Base-by-base conservation (phyloP, 768 basidiomycete species). In the Amanita brunnescens region DNA sequence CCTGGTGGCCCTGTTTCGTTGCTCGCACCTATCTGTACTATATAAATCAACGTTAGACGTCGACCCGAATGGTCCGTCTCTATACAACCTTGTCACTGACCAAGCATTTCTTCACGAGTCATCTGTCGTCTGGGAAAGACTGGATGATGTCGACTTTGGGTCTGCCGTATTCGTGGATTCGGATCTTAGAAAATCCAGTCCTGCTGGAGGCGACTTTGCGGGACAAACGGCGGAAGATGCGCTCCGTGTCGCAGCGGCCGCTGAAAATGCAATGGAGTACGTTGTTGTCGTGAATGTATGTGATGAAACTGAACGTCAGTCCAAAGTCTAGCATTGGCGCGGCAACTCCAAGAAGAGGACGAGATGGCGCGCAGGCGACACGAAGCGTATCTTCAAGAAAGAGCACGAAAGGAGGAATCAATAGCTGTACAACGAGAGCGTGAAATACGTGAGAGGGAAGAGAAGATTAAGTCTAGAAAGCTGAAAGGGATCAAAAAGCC, bases 51-150 rank as follows among this genome's bases (percentile, higher is more conserved):
- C 58, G 20, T 29, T 55, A 46, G 49, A 47, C n/a, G 56, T 62
- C 10, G 67, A 71, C 38, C 47, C 75, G 0, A 40, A 32, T 20
- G 50, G 50, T 8, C 39, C 50, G 7, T 75, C 79, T 4, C 70
- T 96, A 6, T 94, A 90, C 63, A 79, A 81, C 1, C 83, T 96
- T 54, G 90, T 85, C 10, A 93, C 93, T 0, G 93, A 96, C 64
- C 75, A 87, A 35, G 79, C 83, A 14, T 92, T 96, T 63, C 67
- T 83, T 2, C 64, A 79, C 51, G 92, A 95, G 62, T 72, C 81
- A 0, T 80, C 80, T 14, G 79, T 95, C 21, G 85, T 93, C 2
- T 96, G 93, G 93, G 93, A 96, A 66, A 80, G 85, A 16, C 68
- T 96, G 24, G 89, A 88, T 58, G 93, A 95, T 59, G 76, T 93